A percentile compares a stretch with the other conserved stretches of the same genome.
Evolutionary conservation across 805 yeast genomes (phyloP).

Genomic region (Teunomyces stri): DNA sequence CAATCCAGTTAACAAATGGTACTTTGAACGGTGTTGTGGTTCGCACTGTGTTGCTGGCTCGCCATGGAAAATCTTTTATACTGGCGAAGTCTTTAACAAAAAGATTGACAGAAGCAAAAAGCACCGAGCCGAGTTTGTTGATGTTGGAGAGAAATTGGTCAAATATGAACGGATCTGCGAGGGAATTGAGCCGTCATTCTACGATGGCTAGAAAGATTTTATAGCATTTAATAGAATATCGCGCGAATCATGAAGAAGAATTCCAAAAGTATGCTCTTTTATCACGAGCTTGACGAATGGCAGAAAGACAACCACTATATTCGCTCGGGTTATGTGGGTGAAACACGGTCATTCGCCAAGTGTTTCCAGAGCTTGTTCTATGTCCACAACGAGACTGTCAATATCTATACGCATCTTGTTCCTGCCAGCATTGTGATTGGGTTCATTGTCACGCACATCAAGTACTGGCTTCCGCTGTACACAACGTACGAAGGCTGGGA

Average conservation of each 20-base stretch:
- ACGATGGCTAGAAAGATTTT: background rate
- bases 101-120: slow-evolving; percentile 23
- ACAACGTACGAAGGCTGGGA: slow-evolving; percentile 38
- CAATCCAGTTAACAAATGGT: slow-evolving; percentile 97
- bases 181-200: slow-evolving; percentile 56
- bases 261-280: slow-evolving; percentile 20
- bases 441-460: slow-evolving; percentile 23
- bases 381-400: slow-evolving; percentile 69
- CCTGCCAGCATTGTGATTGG: slow-evolving; percentile 38
- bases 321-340: slow-evolving; percentile 59
- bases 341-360: slow-evolving; percentile 44
- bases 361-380: slow-evolving; percentile 51
- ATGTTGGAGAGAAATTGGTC: slow-evolving; percentile 32
- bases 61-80: slow-evolving; percentile 41
- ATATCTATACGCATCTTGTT: slow-evolving; percentile 64
- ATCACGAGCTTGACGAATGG: slow-evolving; percentile 67
- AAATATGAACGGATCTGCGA: slow-evolving; percentile 55
- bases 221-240: background rate
- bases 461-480: slow-evolving; percentile 23
- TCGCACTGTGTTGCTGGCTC: slow-evolving; percentile 42
- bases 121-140: slow-evolving; percentile 13
- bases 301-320: slow-evolving; percentile 72
- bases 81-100: slow-evolving; percentile 40
- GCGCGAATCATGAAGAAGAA: too few relatives aligned
- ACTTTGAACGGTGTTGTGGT: slow-evolving; percentile 85